Evolutionary conservation across 1,139 yeast species (phyloP).

Genomic region (Hansenula anomala): DNA sequence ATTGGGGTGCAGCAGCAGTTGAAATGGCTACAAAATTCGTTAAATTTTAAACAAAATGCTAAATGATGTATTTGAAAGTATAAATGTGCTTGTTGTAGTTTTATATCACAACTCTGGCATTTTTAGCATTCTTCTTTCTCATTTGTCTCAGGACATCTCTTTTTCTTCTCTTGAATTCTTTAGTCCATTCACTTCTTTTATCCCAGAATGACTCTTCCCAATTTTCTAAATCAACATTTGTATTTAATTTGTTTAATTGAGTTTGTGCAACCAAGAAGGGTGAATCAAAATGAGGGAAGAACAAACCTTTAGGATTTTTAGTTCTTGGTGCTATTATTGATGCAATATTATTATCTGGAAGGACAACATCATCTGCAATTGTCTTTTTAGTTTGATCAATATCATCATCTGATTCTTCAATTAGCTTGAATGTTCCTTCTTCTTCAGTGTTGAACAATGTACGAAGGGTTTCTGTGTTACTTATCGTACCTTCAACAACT

Average conservation of each 20-base stretch:
- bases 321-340: constrained; percentile 10
- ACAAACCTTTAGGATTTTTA: constrained; percentile 47
- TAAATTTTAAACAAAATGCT: background rate
- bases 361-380: constrained; percentile 14
- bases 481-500: constrained; percentile 24
- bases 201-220: constrained; percentile 84
- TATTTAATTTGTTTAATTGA: constrained; percentile 54
- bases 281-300: constrained; percentile 79
- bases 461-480: constrained; percentile 58
- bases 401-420: constrained; percentile 31
- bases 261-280: constrained; percentile 85
- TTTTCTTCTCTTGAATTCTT: constrained; percentile 68
- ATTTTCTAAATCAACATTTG: constrained; percentile 36
- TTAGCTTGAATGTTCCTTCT: constrained; percentile 26
- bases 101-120: constrained; percentile 10
- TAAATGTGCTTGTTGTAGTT: background rate
- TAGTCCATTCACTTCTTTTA: constrained; percentile 73
- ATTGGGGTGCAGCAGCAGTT: constrained; percentile 99
- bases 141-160: constrained; percentile 66
- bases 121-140: constrained; percentile 38
- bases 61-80: background rate
- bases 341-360: constrained; percentile 11
- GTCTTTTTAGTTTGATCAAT: constrained; percentile 26
- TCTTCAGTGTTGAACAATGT: constrained; percentile 55
- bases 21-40: constrained; percentile 72